Base-by-base conservation (phyloP, 176 grass and related monocot species). In the Chloris gayana region DNA sequence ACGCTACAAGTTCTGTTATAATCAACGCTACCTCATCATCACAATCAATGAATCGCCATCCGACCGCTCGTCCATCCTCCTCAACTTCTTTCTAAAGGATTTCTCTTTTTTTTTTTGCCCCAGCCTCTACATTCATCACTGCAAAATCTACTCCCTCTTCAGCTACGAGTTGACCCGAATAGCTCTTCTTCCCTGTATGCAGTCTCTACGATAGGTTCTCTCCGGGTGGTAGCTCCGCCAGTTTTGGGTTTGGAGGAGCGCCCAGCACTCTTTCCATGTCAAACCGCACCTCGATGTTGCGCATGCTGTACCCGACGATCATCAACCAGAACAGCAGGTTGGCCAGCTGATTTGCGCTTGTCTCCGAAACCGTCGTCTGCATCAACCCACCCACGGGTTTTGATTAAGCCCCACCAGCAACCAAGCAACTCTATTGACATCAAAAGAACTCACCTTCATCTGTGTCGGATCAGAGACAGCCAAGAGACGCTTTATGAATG, bases 231-330 rank as follows among this genome's bases (percentile, higher is more conserved):
- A 98, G 83, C 81, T 98, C 92, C 0, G 83, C 85, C 3, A 85
- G 58, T 79, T 89, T 98, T 22, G 92, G 62, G 30, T 29, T 29
- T 14, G 29, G 77, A 60, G 89, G 60, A 72, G 80, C 79, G 10
- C 92, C 95, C 70, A 98, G 71, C 53, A 98, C 89, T 67, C 88
- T 85, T 64, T 98, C 95, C 95, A 98, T 94, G 71, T 98, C 95
- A 54, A 92, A 98, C 15, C 89, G 89, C 74, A 98, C 94, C 82
- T 97, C 94, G 26, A 97, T 94, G 82, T 89, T 98, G 64, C 95
- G 91, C 38, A 94, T 87, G 85, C 92, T 94, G 80, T 98, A 98
- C 51, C 95, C 95, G 10, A 98, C 92, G 0, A 98, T 86, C 95
- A 94, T 94, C 68, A 98, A 70, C 95, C 95, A 98, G 69, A 88